Percentiles rank a stretch among this genome's conserved stretches.
Conservation (phyloP, 495 filamentous ascomycete genomes). For the Physcia stellaris region DNA sequence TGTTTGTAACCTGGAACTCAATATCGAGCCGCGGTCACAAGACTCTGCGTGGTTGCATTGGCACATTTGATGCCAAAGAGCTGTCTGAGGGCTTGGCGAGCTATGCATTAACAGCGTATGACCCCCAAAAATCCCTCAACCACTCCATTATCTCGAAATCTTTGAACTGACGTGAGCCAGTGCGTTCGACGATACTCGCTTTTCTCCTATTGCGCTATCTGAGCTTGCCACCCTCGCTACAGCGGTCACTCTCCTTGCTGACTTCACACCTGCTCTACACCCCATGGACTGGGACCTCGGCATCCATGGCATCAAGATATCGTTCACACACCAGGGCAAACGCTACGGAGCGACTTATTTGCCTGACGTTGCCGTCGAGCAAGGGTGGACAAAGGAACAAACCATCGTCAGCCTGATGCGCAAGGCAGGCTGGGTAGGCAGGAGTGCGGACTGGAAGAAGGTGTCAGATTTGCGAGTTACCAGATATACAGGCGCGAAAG, state of each 20-base stretch:
- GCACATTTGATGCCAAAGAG: constrained; percentile 75
- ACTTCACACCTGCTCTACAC: constrained; percentile 58
- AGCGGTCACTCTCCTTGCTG: constrained; percentile 59
- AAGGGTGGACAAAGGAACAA: constrained; percentile 93
- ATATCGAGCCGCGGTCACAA: constrained; percentile 41
- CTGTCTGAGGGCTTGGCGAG: constrained; percentile 57
- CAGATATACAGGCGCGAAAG: constrained; percentile 68
- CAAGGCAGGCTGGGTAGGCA: constrained; percentile 76
- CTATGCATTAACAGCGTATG: constrained; percentile 77
- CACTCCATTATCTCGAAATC: no score
- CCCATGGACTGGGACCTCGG: constrained; percentile 80
- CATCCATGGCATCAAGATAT: constrained; percentile 68
- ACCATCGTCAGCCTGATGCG: constrained; percentile 80
- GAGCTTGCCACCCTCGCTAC: constrained; percentile 59
- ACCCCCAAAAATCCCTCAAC: constrained; percentile 10
- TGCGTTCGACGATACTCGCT: constrained; percentile 78
- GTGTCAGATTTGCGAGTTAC: constrained; percentile 58
- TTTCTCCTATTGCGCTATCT: constrained; percentile 52
- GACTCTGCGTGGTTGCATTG: constrained; percentile 84
- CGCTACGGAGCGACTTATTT: constrained; percentile 67
- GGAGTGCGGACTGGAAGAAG: constrained; percentile 56
- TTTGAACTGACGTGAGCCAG: constrained; percentile 21
- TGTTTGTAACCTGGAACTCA: constrained; percentile 96
- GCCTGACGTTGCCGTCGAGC: constrained; percentile 81
- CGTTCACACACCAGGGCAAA: constrained; percentile 51